phyloP scores from a whole-genome alignment of 169 alveolate genomes.

The Babesia gibsoni region DNA sequence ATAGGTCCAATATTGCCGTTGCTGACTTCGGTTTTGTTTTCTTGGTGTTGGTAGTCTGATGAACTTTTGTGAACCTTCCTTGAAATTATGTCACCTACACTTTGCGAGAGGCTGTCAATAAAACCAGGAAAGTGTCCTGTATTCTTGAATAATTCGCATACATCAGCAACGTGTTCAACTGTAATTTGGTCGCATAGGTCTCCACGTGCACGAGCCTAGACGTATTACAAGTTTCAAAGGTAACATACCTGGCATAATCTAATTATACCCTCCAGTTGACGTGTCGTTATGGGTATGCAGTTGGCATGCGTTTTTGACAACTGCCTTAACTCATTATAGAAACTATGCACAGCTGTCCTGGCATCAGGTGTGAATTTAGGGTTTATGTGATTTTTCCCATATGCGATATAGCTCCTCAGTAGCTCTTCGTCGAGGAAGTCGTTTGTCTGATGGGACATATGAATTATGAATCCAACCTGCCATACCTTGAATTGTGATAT shows the following conservation, averaged over 20 bases:
- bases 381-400: conserved; percentile 25
- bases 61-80: not conserved
- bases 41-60: not conserved
- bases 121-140: conserved; percentile 47
- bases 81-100: not conserved
- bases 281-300: conserved; percentile 73
- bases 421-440: conserved; percentile 25
- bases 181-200: conserved; percentile 64
- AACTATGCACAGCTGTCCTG: not conserved
- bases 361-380: conserved; percentile 36
- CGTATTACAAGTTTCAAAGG: not conserved
- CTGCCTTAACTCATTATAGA: conserved; percentile 15
- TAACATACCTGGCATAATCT: conserved; percentile 89
- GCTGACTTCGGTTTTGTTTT: not conserved
- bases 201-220: conserved; percentile 90
- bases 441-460: not conserved
- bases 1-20: not conserved
- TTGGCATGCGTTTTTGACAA: not conserved
- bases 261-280: conserved; percentile 86
- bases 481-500: not conserved
- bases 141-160: conserved; percentile 65
- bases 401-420: conserved; percentile 28
- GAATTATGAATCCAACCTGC: not conserved
- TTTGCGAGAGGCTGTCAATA: not conserved
- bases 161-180: conserved; percentile 66